phyloP scores from a whole-genome alignment of 352 stramenopile genomes.

The Phytophthora idaei region DNA sequence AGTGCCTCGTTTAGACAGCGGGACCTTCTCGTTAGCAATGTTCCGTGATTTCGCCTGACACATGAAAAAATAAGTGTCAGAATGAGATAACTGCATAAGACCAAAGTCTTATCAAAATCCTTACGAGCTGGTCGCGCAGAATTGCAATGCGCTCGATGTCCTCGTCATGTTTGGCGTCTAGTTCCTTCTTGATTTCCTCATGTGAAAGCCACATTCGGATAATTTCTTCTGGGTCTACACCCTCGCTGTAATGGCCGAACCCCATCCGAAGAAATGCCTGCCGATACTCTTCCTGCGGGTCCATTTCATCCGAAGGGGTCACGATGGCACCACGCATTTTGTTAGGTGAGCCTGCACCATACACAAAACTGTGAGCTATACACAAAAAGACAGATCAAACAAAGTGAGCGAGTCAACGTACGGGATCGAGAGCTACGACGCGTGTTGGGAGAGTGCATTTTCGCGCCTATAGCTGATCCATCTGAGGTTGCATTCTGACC shows the following conservation, averaged over 20 bases:
- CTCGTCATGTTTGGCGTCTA: constrained; percentile 69
- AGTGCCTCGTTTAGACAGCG: constrained; percentile 65
- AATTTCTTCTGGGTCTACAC: constrained; percentile 71
- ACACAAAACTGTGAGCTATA: background rate
- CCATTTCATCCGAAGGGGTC: constrained; percentile 20
- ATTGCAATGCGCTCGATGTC: constrained; percentile 57
- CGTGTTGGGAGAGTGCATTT: constrained; percentile 3
- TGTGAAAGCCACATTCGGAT: constrained; percentile 69
- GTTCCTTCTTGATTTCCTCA: constrained; percentile 69
- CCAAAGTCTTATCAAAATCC: background rate
- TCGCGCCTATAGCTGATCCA: background rate
- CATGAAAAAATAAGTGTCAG: background rate
- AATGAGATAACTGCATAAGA: background rate
- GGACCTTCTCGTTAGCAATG: constrained; percentile 53
- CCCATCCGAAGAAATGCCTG: constrained; percentile 76
- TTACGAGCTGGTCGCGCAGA: constrained; percentile 70
- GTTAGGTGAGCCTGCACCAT: constrained; percentile 18
- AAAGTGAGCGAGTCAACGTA: constrained; percentile 4
- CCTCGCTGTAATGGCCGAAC: constrained; percentile 58
- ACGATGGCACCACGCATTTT: constrained; percentile 19
- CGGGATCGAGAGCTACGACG: constrained; percentile 17
- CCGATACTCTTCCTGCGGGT: constrained; percentile 45
- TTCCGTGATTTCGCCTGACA: constrained; percentile 53
- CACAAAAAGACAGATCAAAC: background rate
- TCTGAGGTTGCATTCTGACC: constrained; percentile 1